Percentiles rank a stretch among this genome's conserved stretches.
Evolutionary conservation across 352 stramenopile species (phyloP).

Genomic region (Achlya hypogyna): DNA sequence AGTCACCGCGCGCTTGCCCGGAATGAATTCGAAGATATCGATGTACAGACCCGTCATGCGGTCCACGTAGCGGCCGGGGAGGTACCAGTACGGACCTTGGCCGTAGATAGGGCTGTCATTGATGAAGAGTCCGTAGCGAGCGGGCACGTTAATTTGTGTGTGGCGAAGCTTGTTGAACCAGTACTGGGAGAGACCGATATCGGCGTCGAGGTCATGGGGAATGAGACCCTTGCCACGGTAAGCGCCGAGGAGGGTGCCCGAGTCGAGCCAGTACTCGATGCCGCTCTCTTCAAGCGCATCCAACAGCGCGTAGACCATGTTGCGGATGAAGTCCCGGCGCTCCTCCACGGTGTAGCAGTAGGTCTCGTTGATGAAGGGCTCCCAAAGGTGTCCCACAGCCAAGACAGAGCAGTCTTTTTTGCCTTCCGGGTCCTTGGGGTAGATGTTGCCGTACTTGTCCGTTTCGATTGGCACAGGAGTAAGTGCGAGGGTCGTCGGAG

Average conservation of each 20-base stretch:
- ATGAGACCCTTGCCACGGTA: slow-evolving; percentile 54
- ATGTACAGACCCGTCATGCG: slow-evolving; percentile 42
- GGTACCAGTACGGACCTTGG: slow-evolving; percentile 1
- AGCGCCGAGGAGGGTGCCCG: slow-evolving; percentile 60
- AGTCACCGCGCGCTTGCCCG: too few relatives aligned
- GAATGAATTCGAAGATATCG: slow-evolving; percentile 37
- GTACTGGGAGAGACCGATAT: slow-evolving; percentile 44
- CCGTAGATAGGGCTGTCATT: background rate
- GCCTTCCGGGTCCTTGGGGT: background rate
- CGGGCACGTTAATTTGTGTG: background rate
- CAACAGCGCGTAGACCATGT: slow-evolving; percentile 22
- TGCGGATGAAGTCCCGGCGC: slow-evolving; percentile 22
- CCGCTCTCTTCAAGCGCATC: slow-evolving; percentile 29
- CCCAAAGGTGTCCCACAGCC: background rate
- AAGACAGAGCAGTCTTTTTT: background rate
- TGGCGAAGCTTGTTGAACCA: slow-evolving; percentile 18
- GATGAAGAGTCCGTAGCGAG: background rate
- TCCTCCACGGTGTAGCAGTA: background rate
- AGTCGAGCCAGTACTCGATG: slow-evolving; percentile 79
- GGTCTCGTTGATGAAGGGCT: background rate
- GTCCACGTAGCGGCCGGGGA: slow-evolving; percentile 38
- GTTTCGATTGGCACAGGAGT: too few relatives aligned
- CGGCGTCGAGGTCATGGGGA: slow-evolving; percentile 72
- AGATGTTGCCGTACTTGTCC: slow-evolving; percentile 1
- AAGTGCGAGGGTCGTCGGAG: too few relatives aligned